phyloP scores from a whole-genome alignment of 306 rosid genomes.

The barrel medic (Medicago truncatula) region MtrunA17r5.0-ANR NC_053048.1:36125501-36126000 shows the following conservation, averaged over 20 bases:
- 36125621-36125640: background rate
- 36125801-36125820: background rate
- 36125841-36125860: background rate
- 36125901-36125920: background rate
- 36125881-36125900: background rate
- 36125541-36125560: background rate
- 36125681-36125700: background rate
- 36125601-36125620: background rate
- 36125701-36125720: slow-evolving; percentile 8
- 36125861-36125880: slow-evolving; percentile 11
- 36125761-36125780: background rate
- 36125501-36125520: slow-evolving; percentile 12
- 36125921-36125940: slow-evolving; percentile 2
- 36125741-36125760: background rate
- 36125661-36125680: background rate
- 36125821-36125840: background rate
- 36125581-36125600: background rate
- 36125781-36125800: background rate
- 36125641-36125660: background rate
- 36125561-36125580: background rate
- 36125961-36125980: slow-evolving; percentile 18
- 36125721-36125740: background rate
- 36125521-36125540: background rate
- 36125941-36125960: background rate
- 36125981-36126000: slow-evolving; percentile 24